phyloP scores from a whole-genome alignment of 2,329 filamentous ascomycete genomes.

The Beauveria asiatica region DNA sequence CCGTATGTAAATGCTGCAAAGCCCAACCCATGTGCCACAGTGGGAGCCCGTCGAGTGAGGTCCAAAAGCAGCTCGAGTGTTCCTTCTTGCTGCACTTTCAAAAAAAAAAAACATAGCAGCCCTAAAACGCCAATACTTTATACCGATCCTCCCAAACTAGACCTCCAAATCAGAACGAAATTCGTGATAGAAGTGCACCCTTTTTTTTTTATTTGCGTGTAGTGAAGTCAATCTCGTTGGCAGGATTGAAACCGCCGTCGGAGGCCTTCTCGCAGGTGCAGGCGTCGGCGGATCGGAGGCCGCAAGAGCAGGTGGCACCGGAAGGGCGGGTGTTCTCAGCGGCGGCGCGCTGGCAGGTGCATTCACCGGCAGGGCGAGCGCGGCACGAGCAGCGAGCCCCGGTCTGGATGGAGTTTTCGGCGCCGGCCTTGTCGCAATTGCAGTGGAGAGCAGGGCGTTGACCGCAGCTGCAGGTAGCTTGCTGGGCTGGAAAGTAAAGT shows the following conservation, averaged over 20 bases:
- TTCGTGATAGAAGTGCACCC: background rate
- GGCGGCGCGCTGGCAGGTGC: slow-evolving; percentile 67
- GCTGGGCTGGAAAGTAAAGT: slow-evolving; percentile 36
- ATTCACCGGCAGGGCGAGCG: slow-evolving; percentile 67
- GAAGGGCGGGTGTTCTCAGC: slow-evolving; percentile 57
- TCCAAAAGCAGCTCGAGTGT: background rate
- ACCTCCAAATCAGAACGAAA: background rate
- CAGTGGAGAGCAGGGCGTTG: slow-evolving; percentile 81
- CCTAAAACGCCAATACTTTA: slow-evolving; percentile 3
- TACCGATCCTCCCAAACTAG: background rate
- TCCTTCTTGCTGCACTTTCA: background rate
- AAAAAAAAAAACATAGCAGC: background rate
- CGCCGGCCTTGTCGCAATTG: slow-evolving; percentile 66
- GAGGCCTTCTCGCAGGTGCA: slow-evolving; percentile 78
- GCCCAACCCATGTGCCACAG: background rate
- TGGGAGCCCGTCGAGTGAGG: background rate
- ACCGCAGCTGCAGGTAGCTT: slow-evolving; percentile 79
- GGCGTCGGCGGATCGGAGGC: slow-evolving; percentile 59
- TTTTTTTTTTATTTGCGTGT: slow-evolving; percentile 42
- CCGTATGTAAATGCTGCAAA: slow-evolving; percentile 3
- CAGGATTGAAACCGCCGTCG: slow-evolving; percentile 51
- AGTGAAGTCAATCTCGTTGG: slow-evolving; percentile 80
- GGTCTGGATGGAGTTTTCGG: slow-evolving; percentile 60
- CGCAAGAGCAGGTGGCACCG: slow-evolving; percentile 66
- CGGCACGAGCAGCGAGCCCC: slow-evolving; percentile 79